These are phyloP conservation scores for Pseudonectria buxi DNA, from an alignment of 2,329 filamentous ascomycete species.

Conservation along the genomic window DNA sequence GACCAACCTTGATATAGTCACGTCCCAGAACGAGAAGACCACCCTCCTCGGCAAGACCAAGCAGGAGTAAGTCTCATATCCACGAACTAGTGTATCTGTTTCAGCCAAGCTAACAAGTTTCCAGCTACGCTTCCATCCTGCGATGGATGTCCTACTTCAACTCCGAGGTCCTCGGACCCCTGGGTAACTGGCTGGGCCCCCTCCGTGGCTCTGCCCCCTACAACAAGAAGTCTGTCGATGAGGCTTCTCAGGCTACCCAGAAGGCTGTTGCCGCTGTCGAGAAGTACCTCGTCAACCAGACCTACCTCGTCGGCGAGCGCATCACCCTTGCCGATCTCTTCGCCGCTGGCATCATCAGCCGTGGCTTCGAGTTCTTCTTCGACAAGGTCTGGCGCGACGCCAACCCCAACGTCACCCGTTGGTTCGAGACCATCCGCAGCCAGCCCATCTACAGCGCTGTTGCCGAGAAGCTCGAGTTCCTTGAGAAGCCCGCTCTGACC, in stretches of 20 bases:
- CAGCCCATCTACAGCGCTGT: slow-evolving; percentile 85
- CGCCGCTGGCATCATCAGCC: slow-evolving; percentile 67
- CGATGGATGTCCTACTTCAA: slow-evolving; percentile 99
- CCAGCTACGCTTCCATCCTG: slow-evolving; percentile 85
- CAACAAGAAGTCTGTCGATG: slow-evolving; percentile 97
- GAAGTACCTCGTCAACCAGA: slow-evolving; percentile 84
- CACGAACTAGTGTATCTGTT: too few species aligned
- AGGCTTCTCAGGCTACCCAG: slow-evolving; percentile 60
- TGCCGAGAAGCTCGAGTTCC: slow-evolving; percentile 65
- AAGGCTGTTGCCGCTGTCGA: slow-evolving; percentile 70
- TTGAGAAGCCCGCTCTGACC: slow-evolving; percentile 72
- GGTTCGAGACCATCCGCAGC: slow-evolving; percentile 91
- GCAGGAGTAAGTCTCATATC: slow-evolving; percentile 82
- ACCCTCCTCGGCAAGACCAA: slow-evolving; percentile 99
- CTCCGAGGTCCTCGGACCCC: slow-evolving; percentile 66
- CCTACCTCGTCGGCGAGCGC: slow-evolving; percentile 95
- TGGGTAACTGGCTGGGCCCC: slow-evolving; percentile 80
- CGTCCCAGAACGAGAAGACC: slow-evolving; percentile 99
- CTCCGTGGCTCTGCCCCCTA: slow-evolving; percentile 75
- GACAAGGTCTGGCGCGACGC: slow-evolving; percentile 80
- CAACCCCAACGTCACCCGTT: slow-evolving; percentile 83
- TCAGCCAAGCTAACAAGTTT: slow-evolving; percentile 18
- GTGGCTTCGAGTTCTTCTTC: slow-evolving; percentile 90
- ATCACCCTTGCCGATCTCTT: slow-evolving; percentile 95
- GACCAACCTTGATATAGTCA: slow-evolving; percentile 55